Evolutionary conservation across 768 basidiomycete species (phyloP), one percentile per base, ranked within the genome.

Genomic region (Amanita pseudoporphyria): DNA sequence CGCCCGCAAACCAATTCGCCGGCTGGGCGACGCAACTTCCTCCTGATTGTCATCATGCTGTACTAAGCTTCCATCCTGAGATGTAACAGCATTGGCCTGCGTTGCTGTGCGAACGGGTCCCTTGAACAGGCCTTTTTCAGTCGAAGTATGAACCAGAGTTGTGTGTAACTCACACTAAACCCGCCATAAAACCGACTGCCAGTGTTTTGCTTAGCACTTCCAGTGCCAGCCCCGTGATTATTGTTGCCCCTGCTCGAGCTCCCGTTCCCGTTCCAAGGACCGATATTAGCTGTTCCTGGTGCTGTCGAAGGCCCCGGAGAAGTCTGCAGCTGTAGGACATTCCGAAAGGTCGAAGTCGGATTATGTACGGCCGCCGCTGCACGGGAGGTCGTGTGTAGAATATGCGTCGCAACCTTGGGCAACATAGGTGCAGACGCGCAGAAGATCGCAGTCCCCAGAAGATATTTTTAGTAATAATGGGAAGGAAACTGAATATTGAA

Each of bases 351-450:
- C 53, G 81, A 73, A 4, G 72, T 73, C 62, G 85, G 85, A 53
- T 81, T 80, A 57, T 89, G 86, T 49, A 84, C 82, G 42, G 81
- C 78, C 0, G 83, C 79, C 41, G 81, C 87, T 13, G 83, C 86
- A 59, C 87, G 82, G 12, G 82, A 75, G 0, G 84, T 85, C 55
- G 82, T 81, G 53, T 88, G 78, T 30, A 91, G 67, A 46, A 91
- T 71, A 45, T 83, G 79, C n/a, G 81, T 83, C 26, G 85, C 82
- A 67, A 86, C 82, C 66, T 88, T 87, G 45, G 88, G 87, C 60
- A 92, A 69, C 88, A 91, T 91, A 18, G 56, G 58, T 45, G 56
- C 53, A 31, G 52, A 30, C 32, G 36, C 48, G n/a, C 26, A 31
- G 22, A 18, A 16, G 7, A 22, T 24, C n/a, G 19, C 5, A 32